phyloP scores from a whole-genome alignment of 805 yeast species.

The Maudiozyma saulgeensis region DNA sequence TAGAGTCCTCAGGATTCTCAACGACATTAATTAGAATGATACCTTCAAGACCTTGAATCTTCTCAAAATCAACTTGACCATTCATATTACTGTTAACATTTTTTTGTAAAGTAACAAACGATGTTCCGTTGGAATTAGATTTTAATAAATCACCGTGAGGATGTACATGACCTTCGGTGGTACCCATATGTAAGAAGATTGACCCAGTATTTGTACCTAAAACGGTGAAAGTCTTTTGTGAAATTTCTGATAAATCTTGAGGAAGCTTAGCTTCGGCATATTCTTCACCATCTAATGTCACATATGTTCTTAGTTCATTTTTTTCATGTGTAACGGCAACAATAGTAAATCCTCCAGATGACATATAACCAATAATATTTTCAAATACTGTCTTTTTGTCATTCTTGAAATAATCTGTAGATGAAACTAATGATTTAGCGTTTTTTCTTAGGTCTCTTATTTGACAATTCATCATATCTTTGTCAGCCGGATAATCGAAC shows the following conservation, averaged over 20 bases:
- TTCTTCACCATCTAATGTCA: slow-evolving; percentile 65
- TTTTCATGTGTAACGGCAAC: slow-evolving; percentile 54
- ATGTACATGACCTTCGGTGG: slow-evolving; percentile 36
- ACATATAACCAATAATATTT: slow-evolving; percentile 62
- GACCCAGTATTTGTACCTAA: slow-evolving; percentile 64
- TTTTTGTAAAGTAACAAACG: slow-evolving; percentile 58
- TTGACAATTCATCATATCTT: slow-evolving; percentile 58
- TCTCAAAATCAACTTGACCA: slow-evolving; percentile 87
- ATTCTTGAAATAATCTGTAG: slow-evolving; percentile 43
- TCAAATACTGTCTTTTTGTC: slow-evolving; percentile 38
- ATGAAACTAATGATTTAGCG: slow-evolving; percentile 33
- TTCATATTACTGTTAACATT: slow-evolving; percentile 61
- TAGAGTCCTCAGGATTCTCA: slow-evolving; percentile 39
- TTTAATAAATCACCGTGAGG: slow-evolving; percentile 78
- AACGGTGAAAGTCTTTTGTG: slow-evolving; percentile 68
- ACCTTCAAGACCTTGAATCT: slow-evolving; percentile 77
- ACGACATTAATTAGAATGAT: slow-evolving; percentile 68
- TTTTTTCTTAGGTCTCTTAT: slow-evolving; percentile 31
- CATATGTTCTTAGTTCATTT: slow-evolving; percentile 52
- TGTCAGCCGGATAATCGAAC: slow-evolving; percentile 36
- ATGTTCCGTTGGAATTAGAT: slow-evolving; percentile 86
- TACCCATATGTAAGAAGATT: slow-evolving; percentile 76
- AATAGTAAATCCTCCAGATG: slow-evolving; percentile 59
- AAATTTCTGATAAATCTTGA: slow-evolving; percentile 43
- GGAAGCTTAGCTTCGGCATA: slow-evolving; percentile 83